phyloP scores from a whole-genome alignment of 2,329 filamentous ascomycete species.

The Neofusicoccum kwambonambiense region DNA sequence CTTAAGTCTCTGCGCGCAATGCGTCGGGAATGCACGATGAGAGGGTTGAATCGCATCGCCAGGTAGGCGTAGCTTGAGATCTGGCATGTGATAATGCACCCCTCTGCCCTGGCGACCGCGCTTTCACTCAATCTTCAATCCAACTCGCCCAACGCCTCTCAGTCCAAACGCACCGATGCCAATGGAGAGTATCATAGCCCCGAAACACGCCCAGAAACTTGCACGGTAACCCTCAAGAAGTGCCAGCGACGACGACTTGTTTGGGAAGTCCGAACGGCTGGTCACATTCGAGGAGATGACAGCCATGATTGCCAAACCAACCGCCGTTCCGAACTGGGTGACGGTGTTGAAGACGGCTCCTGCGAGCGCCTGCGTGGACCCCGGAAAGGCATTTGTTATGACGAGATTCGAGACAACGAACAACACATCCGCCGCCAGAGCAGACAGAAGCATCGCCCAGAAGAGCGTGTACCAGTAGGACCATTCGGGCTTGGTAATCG shows the following conservation, averaged over 20 bases:
- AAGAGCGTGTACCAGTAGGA: conserved; percentile 51
- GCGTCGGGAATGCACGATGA: no score
- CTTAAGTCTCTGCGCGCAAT: no score
- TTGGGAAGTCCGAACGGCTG: conserved; percentile 20
- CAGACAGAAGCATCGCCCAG: conserved; percentile 43
- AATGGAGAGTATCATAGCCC: conserved; percentile 30
- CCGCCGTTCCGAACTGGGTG: conserved; percentile 43
- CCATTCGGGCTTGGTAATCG: conserved; percentile 22
- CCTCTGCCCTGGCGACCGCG: no score
- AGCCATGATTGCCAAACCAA: conserved; percentile 40
- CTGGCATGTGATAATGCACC: no score
- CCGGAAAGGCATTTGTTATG: conserved; percentile 43
- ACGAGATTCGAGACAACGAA: conserved; percentile 46
- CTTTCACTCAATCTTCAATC: conserved; percentile 39
- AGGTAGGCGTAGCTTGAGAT: no score
- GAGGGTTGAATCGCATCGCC: no score
- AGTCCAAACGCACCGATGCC: conserved; percentile 41
- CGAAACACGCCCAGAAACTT: conserved; percentile 45
- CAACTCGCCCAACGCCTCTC: conserved; percentile 45
- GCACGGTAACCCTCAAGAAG: conserved; percentile 44
- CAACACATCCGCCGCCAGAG: conserved; percentile 45
- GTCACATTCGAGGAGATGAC: conserved; percentile 38
- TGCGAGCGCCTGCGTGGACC: conserved; percentile 43
- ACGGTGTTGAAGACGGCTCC: conserved; percentile 49
- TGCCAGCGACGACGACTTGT: conserved; percentile 34